Base-by-base conservation (phyloP, 495 filamentous ascomycete species). In the Hypoxylon crocopeplum region DNA sequence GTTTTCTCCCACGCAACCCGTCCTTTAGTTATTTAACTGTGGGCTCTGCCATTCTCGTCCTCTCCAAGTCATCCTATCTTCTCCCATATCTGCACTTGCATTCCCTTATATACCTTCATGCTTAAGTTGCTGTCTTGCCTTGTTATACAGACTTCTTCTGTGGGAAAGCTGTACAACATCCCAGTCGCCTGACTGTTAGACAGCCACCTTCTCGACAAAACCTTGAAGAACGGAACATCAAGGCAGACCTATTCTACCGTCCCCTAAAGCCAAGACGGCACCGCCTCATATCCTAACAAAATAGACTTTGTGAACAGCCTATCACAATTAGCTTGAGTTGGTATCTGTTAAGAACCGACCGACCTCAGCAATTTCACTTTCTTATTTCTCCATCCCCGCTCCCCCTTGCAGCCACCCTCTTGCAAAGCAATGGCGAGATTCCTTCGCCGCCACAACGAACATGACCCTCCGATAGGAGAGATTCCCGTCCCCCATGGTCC, bases 401-500 rank as follows among this genome's bases (percentile, higher is more conserved):
- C 24, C 34, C 29, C 12, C 19, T 34, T 30, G 7, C 44, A 62
- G 63, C 54, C 21, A 24, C 12, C 11, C 15, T 30, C 27, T 24
- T 25, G n/a, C 39, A 44, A 32, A 46, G 49, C 39, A 46, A 72
- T 68, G 63, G 70, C 73, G 47, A 69, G 66, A 19, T 56, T 69
- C 16, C 67, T 76, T 47, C 72, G 68, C 16, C 72, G 70, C 34
- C 73, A 76, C 40, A 56, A 59, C 24, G 73, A 75, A 57, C 77
- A 80, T 66, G 67, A 74, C 53, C 75, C 76, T 17, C 54, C 50
- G 34, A 41, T 70, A 19, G 78, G 78, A 45, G 66, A 74, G 54
- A 70, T 79, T 11, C 78, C 78, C 34, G 76, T 81, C 2, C 77
- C 77, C 11, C 77, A 81, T 42, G 78, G 77, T 10, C 77, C 78